A percentile compares a stretch with the other conserved stretches of the same genome.
Conservation (phyloP, 129 eudicot genomes). For the Dittrichia graveolens region DNA sequence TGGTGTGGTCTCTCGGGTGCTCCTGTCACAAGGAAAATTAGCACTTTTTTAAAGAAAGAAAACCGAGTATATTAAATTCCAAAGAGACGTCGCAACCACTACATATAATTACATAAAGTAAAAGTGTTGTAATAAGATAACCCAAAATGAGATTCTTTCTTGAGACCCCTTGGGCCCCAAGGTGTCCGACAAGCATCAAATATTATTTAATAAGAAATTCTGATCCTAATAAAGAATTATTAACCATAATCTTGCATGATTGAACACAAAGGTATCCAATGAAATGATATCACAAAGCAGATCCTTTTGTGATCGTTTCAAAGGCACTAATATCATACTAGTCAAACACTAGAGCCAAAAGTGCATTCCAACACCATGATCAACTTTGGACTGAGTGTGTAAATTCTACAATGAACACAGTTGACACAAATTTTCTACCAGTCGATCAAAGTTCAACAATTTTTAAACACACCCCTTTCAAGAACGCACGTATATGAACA, state of each 20-base stretch:
- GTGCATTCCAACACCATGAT: conserved; percentile 25
- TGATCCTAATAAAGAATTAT: conserved; percentile 33
- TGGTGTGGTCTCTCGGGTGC: conserved; percentile 63
- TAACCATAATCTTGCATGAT: conserved; percentile 32
- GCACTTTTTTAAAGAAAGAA: background rate
- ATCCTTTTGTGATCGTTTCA: background rate
- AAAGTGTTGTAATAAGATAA: conserved; percentile 28
- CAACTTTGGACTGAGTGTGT: background rate
- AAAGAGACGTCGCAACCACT: conserved; percentile 33
- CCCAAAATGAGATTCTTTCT: conserved; percentile 17
- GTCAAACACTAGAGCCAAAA: conserved; percentile 34
- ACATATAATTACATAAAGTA: conserved; percentile 36
- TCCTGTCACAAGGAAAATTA: conserved; percentile 33
- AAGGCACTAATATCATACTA: background rate
- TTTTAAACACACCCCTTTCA: background rate
- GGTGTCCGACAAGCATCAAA: conserved; percentile 17
- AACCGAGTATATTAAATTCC: background rate
- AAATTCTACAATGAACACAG: background rate
- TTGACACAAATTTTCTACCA: background rate
- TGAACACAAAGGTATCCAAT: conserved; percentile 43
- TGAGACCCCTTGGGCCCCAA: conserved; percentile 11
- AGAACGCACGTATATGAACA: background rate
- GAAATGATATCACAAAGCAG: conserved; percentile 24
- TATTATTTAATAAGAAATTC: conserved; percentile 11
- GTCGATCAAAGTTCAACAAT: too few relatives aligned